Conservation (phyloP, 2,329 filamentous ascomycete genomes). For the Colletotrichum cordylinicola region DNA sequence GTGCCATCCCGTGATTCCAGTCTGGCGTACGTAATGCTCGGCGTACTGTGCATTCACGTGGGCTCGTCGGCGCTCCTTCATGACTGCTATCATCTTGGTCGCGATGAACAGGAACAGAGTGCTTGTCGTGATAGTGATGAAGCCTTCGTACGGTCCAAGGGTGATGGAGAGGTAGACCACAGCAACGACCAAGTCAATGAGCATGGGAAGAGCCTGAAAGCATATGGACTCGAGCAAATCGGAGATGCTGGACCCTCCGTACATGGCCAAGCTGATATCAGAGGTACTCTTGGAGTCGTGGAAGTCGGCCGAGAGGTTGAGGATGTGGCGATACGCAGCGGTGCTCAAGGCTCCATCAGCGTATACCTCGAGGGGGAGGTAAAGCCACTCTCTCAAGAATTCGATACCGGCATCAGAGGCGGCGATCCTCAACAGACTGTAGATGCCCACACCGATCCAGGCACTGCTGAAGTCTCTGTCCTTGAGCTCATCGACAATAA, state of each 20-base stretch:
- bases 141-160: slow-evolving; percentile 66
- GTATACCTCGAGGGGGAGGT: slow-evolving; percentile 64
- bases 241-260: slow-evolving; percentile 58
- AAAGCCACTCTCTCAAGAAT: slow-evolving; percentile 59
- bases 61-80: slow-evolving; percentile 54
- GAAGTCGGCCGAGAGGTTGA: slow-evolving; percentile 66
- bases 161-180: slow-evolving; percentile 64
- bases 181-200: slow-evolving; percentile 65
- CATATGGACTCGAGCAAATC: slow-evolving; percentile 63
- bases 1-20: slow-evolving; percentile 64
- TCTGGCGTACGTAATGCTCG: slow-evolving; percentile 60
- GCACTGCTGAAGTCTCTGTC: slow-evolving; percentile 33
- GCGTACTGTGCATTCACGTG: slow-evolving; percentile 60
- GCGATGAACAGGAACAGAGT: slow-evolving; percentile 62
- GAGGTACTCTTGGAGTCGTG: slow-evolving; percentile 66
- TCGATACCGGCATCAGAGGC: slow-evolving; percentile 61
- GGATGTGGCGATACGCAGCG: slow-evolving; percentile 64
- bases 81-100: slow-evolving; percentile 54
- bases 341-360: slow-evolving; percentile 58
- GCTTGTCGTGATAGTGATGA: slow-evolving; percentile 65
- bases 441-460: slow-evolving; percentile 59
- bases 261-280: slow-evolving; percentile 63
- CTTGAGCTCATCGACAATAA: slow-evolving; percentile 74
- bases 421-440: slow-evolving; percentile 55
- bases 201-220: slow-evolving; percentile 63